A percentile compares a stretch with the other conserved stretches of the same genome.
phyloP scores from a whole-genome alignment of 371 early-diverging fungal genomes.

The Rhizopus sp. region DNA sequence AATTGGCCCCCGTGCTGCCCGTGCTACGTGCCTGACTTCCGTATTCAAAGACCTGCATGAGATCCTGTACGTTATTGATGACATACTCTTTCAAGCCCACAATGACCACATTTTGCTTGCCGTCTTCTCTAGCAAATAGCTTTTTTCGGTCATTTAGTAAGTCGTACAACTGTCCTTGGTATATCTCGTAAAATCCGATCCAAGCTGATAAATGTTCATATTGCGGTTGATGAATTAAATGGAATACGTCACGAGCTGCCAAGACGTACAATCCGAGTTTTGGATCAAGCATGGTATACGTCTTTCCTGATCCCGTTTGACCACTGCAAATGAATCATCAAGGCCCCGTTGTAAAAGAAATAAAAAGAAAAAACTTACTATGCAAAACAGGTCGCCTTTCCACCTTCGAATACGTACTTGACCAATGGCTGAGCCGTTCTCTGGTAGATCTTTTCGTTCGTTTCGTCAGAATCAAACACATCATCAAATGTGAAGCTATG shows the following conservation, averaged over 20 bases:
- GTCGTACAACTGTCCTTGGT: constrained; percentile 95
- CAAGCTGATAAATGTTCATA: constrained; percentile 76
- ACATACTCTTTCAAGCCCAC: constrained; percentile 84
- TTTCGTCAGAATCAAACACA: constrained; percentile 81
- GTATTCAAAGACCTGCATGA: constrained; percentile 92
- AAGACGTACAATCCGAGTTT: constrained; percentile 86
- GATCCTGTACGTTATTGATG: constrained; percentile 81
- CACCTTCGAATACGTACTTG: constrained; percentile 88
- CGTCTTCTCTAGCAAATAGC: constrained; percentile 94
- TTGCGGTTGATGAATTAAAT: constrained; percentile 69
- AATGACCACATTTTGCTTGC: constrained; percentile 92
- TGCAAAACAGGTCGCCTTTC: constrained; percentile 97
- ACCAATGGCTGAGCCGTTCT: constrained; percentile 90
- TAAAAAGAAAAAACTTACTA: constrained; percentile 55
- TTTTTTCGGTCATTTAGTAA: constrained; percentile 87
- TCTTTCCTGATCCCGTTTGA: constrained; percentile 97
- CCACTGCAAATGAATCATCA: constrained; percentile 59
- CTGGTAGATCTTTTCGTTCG: constrained; percentile 88
- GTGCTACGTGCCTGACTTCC: constrained; percentile 91
- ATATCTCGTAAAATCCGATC: constrained; percentile 96
- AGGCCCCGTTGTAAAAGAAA: too few relatives aligned
- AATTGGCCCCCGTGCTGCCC: constrained; percentile 86
- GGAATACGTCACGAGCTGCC: constrained; percentile 92
- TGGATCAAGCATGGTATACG: constrained; percentile 96
- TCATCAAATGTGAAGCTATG: constrained; percentile 95